phyloP scores from a whole-genome alignment of 257 asterid species.

The Nicotiana noctiflora region DNA sequence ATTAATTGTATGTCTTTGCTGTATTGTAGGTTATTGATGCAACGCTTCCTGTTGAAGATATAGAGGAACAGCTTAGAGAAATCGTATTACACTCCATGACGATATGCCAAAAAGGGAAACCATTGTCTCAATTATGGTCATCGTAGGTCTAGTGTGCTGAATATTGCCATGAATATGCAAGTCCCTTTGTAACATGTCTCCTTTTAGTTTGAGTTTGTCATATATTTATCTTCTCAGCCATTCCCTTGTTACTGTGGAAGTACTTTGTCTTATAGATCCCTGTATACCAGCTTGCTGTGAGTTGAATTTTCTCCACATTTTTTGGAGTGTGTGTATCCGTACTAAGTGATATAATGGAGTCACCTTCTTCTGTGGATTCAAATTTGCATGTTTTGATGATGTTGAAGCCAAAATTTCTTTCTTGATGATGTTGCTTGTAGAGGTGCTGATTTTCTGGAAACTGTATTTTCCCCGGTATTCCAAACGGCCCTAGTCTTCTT shows the following conservation, averaged over 20 bases:
- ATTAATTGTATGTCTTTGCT: not conserved
- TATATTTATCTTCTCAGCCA: not conserved
- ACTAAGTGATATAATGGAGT: not conserved
- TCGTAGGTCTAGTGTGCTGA: not conserved
- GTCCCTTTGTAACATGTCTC: not conserved
- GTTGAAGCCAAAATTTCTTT: not conserved
- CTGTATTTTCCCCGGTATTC: not conserved
- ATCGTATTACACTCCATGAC: constrained; percentile 38
- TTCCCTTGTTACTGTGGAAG: not conserved
- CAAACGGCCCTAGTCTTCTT: not conserved
- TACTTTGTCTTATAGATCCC: not conserved
- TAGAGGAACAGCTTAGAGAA: constrained; percentile 46
- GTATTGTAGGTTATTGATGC: constrained; percentile 53
- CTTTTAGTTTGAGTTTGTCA: not conserved
- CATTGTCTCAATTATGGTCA: constrained; percentile 51
- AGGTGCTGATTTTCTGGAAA: not conserved
- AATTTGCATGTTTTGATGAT: not conserved
- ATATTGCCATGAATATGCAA: not conserved
- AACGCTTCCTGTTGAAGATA: constrained; percentile 55
- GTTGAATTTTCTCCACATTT: not conserved
- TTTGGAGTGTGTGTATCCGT: not conserved
- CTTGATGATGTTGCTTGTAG: not conserved
- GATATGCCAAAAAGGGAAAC: constrained; percentile 55
- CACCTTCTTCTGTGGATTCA: not conserved
- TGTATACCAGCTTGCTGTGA: not conserved